A percentile compares a stretch with the other conserved stretches of the same genome.
phyloP scores from a whole-genome alignment of 2,329 filamentous ascomycete species.

The Cercospora nicotianae region DNA sequence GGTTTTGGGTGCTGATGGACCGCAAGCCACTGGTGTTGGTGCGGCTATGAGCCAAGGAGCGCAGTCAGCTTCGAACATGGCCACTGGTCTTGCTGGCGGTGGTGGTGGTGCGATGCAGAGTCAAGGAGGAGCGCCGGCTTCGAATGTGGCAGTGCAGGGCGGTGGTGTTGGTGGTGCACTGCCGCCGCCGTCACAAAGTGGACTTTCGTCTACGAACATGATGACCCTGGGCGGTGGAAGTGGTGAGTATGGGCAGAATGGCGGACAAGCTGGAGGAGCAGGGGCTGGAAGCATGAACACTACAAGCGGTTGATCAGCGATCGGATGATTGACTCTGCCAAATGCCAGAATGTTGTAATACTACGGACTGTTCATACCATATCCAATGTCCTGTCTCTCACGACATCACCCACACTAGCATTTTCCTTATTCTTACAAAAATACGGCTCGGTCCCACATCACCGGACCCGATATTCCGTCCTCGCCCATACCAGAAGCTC shows the following conservation, averaged over 20 bases:
- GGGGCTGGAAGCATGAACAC: background rate
- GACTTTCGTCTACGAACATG: background rate
- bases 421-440: background rate
- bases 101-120: background rate
- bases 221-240: background rate
- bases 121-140: background rate
- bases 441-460: background rate
- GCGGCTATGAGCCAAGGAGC: background rate
- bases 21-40: background rate
- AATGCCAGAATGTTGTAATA: background rate
- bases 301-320: background rate
- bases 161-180: background rate
- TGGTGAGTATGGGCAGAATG: background rate
- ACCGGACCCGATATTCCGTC: background rate
- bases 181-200: background rate
- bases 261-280: background rate
- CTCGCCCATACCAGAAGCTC: background rate
- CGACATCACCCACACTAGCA: background rate
- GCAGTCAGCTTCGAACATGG: background rate
- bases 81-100: too few relatives aligned
- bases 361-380: background rate
- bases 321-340: background rate
- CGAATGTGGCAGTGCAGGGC: background rate
- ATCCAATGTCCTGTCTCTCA: background rate
- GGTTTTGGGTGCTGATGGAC: background rate